Base-by-base conservation (phyloP, 345 rosid genomes). In the Salix koriyanagi region DNA sequence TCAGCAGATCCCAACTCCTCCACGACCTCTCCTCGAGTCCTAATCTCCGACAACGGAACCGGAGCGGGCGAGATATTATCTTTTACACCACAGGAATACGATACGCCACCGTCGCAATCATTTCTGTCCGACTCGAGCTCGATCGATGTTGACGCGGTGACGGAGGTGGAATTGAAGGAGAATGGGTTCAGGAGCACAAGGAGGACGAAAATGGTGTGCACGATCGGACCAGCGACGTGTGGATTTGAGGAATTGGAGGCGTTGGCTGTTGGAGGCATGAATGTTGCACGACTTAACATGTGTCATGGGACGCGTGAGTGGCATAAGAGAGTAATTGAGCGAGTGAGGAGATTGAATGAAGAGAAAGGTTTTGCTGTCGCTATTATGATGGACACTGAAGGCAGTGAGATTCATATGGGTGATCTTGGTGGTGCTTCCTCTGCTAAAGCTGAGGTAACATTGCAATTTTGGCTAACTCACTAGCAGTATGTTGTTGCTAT, bases 401-500 rank as follows among this genome's bases (percentile, higher is more conserved):
- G 99, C 16, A 96, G 99, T 69, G 99, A 96, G 90, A 96, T 96
- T 84, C 99, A 92, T 80, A 96, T 96, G 99, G 97, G 93, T n/a
- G 98, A 96, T 78, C 89, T 96, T 2, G 97, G 97, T 50, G 97
- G 97, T 6, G 97, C 91, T 46, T 73, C 97, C 61, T 91, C 99
- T 1, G 92, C 82, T 69, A 96, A 92, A 84, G 87, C 99, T 46
- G 99, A 96, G 97, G 99, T 92, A 77, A 28, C 25, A 19, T 5
- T 64, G 26, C 6, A 5, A 21, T 14, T 42, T 69, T 39, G 26
- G 25, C n/a, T 69, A 69, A 34, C 4, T 23, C 25, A 26, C 6
- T 16, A 23, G 12, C 30, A 67, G 9, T 26, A 23, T 54, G 58
- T 10, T 58, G 26, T n/a, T 58, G 26, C n/a, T 23, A 3, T 58